phyloP scores from a whole-genome alignment of 768 basidiomycete species.

The Trametes punicea region DNA sequence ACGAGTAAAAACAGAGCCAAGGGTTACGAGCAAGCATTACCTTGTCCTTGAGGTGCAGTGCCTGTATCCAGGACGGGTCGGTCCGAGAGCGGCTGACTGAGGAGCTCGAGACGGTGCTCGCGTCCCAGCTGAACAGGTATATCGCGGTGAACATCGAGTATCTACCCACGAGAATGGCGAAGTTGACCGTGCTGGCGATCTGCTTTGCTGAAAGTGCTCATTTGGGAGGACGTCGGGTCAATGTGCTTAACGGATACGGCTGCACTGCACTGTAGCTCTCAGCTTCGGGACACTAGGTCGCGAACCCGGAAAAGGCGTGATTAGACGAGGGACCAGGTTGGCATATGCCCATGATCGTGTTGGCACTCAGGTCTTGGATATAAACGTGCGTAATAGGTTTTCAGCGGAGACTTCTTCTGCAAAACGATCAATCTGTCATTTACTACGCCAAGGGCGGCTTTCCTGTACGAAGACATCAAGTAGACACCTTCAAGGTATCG shows the following conservation, averaged over 20 bases:
- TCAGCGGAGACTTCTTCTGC: too few relatives aligned
- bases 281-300: constrained; percentile 15
- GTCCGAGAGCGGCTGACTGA: constrained; percentile 47
- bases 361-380: not conserved
- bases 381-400: too few relatives aligned
- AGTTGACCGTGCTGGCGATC: constrained; percentile 51
- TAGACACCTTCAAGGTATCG: too few relatives aligned
- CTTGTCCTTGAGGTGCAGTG: constrained; percentile 52
- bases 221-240: too few relatives aligned
- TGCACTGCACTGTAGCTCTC: too few relatives aligned
- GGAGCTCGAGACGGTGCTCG: constrained; percentile 44
- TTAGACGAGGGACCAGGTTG: not conserved
- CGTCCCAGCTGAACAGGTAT: constrained; percentile 56
- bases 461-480: too few relatives aligned
- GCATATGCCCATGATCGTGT: too few relatives aligned
- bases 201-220: not conserved
- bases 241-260: too few relatives aligned
- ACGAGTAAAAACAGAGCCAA: too few relatives aligned
- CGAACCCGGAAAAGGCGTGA: constrained; percentile 2
- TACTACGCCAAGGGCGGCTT: too few relatives aligned
- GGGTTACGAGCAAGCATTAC: constrained; percentile 60
- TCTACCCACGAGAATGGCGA: constrained; percentile 67
- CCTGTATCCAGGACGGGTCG: constrained; percentile 59
- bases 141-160: constrained; percentile 57
- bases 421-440: too few relatives aligned